phyloP scores from a whole-genome alignment of 352 stramenopile genomes.

The Thraustochytrium striatum region DNA sequence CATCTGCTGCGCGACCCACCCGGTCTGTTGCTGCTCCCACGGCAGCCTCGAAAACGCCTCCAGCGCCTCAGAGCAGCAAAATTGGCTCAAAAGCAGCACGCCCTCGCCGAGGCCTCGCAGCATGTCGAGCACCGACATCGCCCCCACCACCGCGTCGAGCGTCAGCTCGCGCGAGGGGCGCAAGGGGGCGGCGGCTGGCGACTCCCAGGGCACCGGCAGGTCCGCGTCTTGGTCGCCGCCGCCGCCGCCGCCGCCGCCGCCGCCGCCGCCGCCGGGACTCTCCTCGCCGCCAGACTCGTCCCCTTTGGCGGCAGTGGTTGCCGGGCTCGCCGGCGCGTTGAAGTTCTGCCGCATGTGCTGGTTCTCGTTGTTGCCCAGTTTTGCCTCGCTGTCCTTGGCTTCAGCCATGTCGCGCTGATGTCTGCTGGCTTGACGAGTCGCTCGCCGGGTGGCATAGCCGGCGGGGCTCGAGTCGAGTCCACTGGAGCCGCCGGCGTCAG shows the following conservation, averaged over 20 bases:
- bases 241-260: too few relatives aligned
- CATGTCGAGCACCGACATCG: neutral
- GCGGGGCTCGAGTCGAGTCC: too few relatives aligned
- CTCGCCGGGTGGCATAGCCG: too few relatives aligned
- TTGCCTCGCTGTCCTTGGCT: too few relatives aligned
- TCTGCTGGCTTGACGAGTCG: too few relatives aligned
- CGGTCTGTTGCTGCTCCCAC: conserved; percentile 73
- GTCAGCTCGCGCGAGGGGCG: neutral
- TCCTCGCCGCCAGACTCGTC: neutral
- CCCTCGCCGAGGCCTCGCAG: conserved; percentile 15
- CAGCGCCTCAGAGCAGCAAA: conserved; percentile 76
- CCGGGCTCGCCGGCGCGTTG: neutral
- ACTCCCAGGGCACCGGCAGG: neutral
- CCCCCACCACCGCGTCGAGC: conserved; percentile 13
- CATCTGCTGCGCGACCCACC: conserved; percentile 88
- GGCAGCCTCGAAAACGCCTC: conserved; percentile 77
- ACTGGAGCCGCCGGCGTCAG: too few relatives aligned
- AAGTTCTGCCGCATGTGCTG: neutral
- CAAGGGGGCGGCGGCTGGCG: neutral
- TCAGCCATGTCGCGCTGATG: too few relatives aligned
- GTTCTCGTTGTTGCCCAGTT: conserved; percentile 27
- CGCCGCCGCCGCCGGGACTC: neutral
- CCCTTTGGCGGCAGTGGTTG: neutral
- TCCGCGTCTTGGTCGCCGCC: neutral
- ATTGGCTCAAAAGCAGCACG: conserved; percentile 55